Evolutionary conservation across 257 asterid genomes (phyloP).

Genomic region (Linaria vulgaris): DNA sequence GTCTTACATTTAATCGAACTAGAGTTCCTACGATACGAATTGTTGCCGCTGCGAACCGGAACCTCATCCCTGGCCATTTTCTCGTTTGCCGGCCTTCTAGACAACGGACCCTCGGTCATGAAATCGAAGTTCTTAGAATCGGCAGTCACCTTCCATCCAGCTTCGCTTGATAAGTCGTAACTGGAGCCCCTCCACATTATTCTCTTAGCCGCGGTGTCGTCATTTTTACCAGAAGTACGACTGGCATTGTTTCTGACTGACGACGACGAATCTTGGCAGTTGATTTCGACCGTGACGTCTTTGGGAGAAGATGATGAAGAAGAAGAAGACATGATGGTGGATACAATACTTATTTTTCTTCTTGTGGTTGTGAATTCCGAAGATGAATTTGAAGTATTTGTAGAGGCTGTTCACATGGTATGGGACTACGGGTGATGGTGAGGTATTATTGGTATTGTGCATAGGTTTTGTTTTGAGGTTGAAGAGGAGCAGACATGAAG

Average conservation of each 20-base stretch:
- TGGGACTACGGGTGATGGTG: too few species aligned
- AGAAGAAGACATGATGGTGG: conserved; percentile 7
- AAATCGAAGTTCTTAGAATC: conserved; percentile 39
- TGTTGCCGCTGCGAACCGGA: neutral
- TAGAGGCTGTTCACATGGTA: too few species aligned
- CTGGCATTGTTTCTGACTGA: conserved; percentile 3
- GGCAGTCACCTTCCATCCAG: conserved; percentile 43
- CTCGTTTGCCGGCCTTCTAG: neutral
- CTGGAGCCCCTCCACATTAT: conserved; percentile 46
- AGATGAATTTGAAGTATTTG: too few species aligned
- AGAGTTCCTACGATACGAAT: neutral
- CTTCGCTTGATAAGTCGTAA: conserved; percentile 48
- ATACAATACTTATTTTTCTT: too few species aligned
- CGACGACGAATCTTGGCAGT: conserved; percentile 20
- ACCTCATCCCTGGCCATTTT: neutral
- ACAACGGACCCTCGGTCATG: neutral
- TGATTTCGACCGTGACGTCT: conserved; percentile 15
- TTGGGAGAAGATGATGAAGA: conserved; percentile 25
- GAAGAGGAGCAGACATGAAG: too few species aligned
- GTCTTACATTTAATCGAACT: neutral
- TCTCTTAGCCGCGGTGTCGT: conserved; percentile 11
- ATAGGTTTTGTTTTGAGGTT: too few species aligned
- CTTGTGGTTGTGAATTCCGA: too few species aligned
- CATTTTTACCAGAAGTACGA: neutral
- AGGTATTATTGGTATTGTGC: too few species aligned